A percentile compares a stretch with the other conserved stretches of the same genome.
Conservation (phyloP, 306 rosid species). For the Castanea sativa region DNA sequence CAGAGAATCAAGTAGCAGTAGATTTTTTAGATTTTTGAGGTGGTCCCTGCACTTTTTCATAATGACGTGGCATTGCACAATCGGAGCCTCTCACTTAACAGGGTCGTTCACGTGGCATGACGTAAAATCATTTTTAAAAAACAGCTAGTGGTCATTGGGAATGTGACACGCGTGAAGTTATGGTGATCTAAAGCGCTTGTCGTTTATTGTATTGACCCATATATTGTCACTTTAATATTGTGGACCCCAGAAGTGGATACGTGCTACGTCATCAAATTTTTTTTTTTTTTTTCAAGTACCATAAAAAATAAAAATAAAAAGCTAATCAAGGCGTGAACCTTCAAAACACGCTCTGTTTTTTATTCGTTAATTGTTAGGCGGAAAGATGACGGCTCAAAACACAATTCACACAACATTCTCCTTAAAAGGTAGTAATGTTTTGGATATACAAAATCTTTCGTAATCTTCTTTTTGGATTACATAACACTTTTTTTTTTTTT, state of each 20-base stretch:
- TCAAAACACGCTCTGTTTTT: background rate
- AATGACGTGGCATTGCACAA: background rate
- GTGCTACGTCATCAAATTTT: background rate
- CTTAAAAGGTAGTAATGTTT: no score
- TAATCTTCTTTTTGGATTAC: no score
- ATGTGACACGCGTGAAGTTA: conserved; percentile 1
- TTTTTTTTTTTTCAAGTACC: background rate
- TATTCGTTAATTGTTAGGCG: no score
- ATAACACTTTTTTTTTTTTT: no score
- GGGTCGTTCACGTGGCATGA: conserved; percentile 21
- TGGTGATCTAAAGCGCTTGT: background rate
- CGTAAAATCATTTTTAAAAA: no score
- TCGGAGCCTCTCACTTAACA: background rate
- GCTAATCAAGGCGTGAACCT: background rate
- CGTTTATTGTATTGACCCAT: background rate
- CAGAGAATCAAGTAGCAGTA: conserved; percentile 39
- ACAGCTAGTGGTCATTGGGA: background rate
- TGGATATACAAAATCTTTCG: no score
- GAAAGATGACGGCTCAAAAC: background rate
- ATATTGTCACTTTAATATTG: background rate
- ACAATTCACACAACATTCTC: no score
- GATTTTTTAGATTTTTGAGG: conserved; percentile 31
- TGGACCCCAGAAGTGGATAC: background rate
- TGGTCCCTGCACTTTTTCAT: background rate
- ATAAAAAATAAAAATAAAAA: no score